Conservation (phyloP, 805 yeast genomes). For the Myxozyma monticola region DNA sequence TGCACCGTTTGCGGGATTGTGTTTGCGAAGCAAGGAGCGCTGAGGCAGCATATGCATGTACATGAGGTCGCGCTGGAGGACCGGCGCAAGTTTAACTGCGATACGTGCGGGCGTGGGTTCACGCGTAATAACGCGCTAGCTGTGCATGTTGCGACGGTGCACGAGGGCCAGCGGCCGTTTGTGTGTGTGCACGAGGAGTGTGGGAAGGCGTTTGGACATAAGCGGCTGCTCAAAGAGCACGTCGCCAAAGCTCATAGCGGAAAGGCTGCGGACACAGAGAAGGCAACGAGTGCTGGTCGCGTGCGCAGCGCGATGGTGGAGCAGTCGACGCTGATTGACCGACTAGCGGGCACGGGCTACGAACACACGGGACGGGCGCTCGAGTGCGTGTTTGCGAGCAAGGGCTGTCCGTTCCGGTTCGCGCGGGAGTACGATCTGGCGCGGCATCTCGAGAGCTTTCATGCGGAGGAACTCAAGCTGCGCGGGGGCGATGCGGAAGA, state of each 20-base stretch:
- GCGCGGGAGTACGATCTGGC: conserved; percentile 42
- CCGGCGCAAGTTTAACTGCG: conserved; percentile 61
- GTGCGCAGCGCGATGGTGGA: background rate
- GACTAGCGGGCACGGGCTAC: conserved; percentile 42
- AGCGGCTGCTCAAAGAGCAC: conserved; percentile 27
- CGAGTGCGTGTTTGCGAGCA: conserved; percentile 38
- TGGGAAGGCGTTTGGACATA: conserved; percentile 31
- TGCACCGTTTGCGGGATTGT: conserved; percentile 59
- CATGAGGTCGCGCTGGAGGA: conserved; percentile 55
- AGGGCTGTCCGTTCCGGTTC: conserved; percentile 40
- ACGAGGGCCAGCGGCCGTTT: conserved; percentile 31
- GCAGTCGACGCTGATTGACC: conserved; percentile 32
- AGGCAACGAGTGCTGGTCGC: background rate
- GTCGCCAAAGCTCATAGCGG: conserved; percentile 8
- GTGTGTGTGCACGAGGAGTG: conserved; percentile 27
- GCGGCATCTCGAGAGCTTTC: conserved; percentile 37
- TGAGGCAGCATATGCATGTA: conserved; percentile 68
- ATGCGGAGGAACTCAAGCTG: too few relatives aligned
- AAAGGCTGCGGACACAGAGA: background rate
- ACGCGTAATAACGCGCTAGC: conserved; percentile 58
- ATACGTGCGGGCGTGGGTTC: conserved; percentile 46
- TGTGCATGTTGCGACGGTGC: conserved; percentile 45
- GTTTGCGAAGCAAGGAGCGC: conserved; percentile 71
- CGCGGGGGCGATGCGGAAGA: too few relatives aligned
- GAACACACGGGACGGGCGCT: conserved; percentile 35